Percentiles rank a stretch among this genome's conserved stretches.
Evolutionary conservation across 169 alveolate species (phyloP).

Genomic region (Neospora caninum): DNA sequence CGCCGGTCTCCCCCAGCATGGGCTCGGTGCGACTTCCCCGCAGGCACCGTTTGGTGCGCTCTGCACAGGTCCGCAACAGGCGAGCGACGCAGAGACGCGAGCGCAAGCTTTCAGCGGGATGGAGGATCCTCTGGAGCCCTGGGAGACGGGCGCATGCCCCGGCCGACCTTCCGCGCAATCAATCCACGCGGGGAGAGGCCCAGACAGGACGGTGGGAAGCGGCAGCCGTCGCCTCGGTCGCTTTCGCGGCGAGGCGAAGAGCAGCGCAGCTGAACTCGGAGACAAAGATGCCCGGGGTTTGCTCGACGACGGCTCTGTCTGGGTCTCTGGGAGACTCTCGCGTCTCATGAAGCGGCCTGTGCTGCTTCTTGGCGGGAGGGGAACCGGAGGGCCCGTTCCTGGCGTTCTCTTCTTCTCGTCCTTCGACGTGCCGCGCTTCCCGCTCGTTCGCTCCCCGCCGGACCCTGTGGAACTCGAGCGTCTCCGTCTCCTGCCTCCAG

Average conservation of each 20-base stretch:
- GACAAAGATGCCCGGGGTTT: background rate
- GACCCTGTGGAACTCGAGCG: background rate
- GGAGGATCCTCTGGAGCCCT: no score
- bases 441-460: background rate
- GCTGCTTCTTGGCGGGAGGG: background rate
- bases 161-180: background rate
- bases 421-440: background rate
- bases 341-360: background rate
- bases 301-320: background rate
- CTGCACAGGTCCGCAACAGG: no score
- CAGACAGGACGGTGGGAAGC: conserved; percentile 29
- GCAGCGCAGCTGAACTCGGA: background rate
- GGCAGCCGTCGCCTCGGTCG: conserved; percentile 1
- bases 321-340: background rate
- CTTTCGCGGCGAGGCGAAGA: background rate
- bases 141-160: no score
- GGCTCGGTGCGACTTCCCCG: no score
- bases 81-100: no score
- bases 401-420: background rate
- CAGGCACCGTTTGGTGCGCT: no score
- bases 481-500: background rate
- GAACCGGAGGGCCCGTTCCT: background rate
- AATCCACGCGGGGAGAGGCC: conserved; percentile 31
- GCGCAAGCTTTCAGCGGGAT: no score
- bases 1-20: no score